Evolutionary conservation across 2,329 filamentous ascomycete genomes (phyloP).

Genomic region (Arthrobotrys sphaeroides): DNA sequence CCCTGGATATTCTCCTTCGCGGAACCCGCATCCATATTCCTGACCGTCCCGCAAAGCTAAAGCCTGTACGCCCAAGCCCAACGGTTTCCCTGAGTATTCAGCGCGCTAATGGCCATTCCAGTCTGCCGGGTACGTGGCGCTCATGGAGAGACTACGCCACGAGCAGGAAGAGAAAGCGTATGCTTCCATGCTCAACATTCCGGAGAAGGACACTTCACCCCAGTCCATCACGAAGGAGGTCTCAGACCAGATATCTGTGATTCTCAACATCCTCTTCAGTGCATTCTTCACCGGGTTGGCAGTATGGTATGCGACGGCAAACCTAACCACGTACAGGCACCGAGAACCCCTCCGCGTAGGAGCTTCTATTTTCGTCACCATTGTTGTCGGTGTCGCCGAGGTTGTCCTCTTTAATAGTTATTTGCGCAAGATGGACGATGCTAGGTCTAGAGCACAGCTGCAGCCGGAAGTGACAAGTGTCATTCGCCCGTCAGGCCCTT

Average conservation of each 20-base stretch:
- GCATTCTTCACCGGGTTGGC: constrained; percentile 42
- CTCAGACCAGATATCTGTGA: constrained; percentile 45
- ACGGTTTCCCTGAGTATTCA: background rate
- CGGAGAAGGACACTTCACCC: background rate
- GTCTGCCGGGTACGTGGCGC: constrained; percentile 26
- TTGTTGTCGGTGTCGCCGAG: constrained; percentile 42
- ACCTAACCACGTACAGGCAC: constrained; percentile 32
- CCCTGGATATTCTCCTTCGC: constrained; percentile 30
- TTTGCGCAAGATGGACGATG: constrained; percentile 39
- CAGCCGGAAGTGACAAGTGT: constrained; percentile 26
- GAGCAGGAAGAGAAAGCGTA: constrained; percentile 42
- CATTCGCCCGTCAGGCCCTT: background rate
- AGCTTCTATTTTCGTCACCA: constrained; percentile 29
- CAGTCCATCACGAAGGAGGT: constrained; percentile 39
- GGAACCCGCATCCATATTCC: constrained; percentile 27
- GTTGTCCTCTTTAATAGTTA: constrained; percentile 41
- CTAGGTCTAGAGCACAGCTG: constrained; percentile 18
- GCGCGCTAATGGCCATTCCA: background rate
- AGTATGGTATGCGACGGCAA: constrained; percentile 46
- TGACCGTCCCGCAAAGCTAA: background rate
- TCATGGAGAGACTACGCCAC: constrained; percentile 31
- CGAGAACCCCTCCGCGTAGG: constrained; percentile 26
- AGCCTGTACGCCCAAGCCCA: constrained; percentile 8
- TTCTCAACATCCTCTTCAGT: constrained; percentile 44
- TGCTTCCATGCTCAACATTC: constrained; percentile 28